A percentile compares a stretch with the other conserved stretches of the same genome.
These are phyloP conservation scores for Lachnellula suecica DNA, from an alignment of 2,329 filamentous ascomycete genomes.

Conservation along the genomic window DNA sequence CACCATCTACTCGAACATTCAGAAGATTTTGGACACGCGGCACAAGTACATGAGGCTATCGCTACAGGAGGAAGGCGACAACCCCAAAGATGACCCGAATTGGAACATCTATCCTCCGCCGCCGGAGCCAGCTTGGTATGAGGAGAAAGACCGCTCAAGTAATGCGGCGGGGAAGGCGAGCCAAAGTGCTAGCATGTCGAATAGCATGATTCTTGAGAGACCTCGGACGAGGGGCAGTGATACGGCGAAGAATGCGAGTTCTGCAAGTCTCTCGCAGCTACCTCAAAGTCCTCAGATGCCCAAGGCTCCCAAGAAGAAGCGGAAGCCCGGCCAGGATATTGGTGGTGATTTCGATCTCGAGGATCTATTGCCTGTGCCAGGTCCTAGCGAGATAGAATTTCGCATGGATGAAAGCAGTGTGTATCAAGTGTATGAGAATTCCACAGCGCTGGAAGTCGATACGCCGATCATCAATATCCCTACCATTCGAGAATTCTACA, in stretches of 20 bases:
- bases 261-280: slow-evolving; percentile 30
- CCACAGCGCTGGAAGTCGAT: slow-evolving; percentile 58
- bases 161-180: slow-evolving; percentile 39
- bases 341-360: slow-evolving; percentile 88
- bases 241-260: slow-evolving; percentile 15
- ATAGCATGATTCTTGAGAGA: slow-evolving; percentile 30
- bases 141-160: slow-evolving; percentile 36
- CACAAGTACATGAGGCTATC: slow-evolving; percentile 88
- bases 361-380: slow-evolving; percentile 74
- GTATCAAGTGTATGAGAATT: slow-evolving; percentile 84
- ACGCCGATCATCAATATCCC: slow-evolving; percentile 81
- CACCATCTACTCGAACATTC: slow-evolving; percentile 86
- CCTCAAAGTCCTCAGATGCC: slow-evolving; percentile 35
- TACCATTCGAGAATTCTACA: slow-evolving; percentile 91
- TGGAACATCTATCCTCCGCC: slow-evolving; percentile 93
- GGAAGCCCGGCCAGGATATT: slow-evolving; percentile 87
- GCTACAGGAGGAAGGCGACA: slow-evolving; percentile 77
- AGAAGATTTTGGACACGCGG: slow-evolving; percentile 82
- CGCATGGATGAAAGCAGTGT: slow-evolving; percentile 81
- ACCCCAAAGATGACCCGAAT: slow-evolving; percentile 78
- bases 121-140: slow-evolving; percentile 86
- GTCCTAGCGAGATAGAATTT: slow-evolving; percentile 67
- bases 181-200: slow-evolving; percentile 45
- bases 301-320: slow-evolving; percentile 54
- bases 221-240: slow-evolving; percentile 26